Conservation (phyloP, 2,329 filamentous ascomycete genomes). For the Emmonsiellopsis sp. region DNA sequence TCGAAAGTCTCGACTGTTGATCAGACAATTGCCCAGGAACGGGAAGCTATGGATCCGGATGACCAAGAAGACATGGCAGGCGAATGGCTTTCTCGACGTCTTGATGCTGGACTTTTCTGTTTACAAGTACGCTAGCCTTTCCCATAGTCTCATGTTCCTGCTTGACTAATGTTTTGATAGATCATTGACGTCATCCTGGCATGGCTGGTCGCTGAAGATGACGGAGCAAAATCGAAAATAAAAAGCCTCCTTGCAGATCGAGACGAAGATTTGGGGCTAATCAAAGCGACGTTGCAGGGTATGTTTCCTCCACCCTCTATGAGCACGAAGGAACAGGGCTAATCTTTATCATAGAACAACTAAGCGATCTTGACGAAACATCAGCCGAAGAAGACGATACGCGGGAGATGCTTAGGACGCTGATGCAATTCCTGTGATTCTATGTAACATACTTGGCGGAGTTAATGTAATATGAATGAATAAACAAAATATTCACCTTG, state of each 20-base stretch:
- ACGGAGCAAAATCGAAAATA: conserved; percentile 59
- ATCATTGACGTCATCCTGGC: conserved; percentile 75
- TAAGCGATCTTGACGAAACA: conserved; percentile 48
- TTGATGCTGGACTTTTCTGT: conserved; percentile 78
- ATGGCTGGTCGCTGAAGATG: conserved; percentile 87
- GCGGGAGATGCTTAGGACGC: conserved; percentile 57
- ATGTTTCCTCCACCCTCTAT: conserved; percentile 5
- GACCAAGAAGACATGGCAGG: conserved; percentile 54
- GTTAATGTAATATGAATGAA: background rate
- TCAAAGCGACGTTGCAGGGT: conserved; percentile 61
- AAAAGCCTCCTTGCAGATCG: conserved; percentile 54
- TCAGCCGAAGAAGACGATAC: conserved; percentile 44
- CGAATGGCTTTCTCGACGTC: conserved; percentile 62
- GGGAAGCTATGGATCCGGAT: conserved; percentile 44
- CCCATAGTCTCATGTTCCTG: too few relatives aligned
- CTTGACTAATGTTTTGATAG: conserved; percentile 12
- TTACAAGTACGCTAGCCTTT: conserved; percentile 46
- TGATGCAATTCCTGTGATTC: conserved; percentile 34
- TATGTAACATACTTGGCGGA: background rate
- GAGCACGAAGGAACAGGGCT: background rate
- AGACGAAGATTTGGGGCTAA: conserved; percentile 53
- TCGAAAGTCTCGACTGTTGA: conserved; percentile 55
- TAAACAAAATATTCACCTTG: too few relatives aligned
- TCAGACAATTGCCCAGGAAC: conserved; percentile 50
- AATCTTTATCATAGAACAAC: conserved; percentile 41